A percentile compares a stretch with the other conserved stretches of the same genome.
Conservation (phyloP, 129 eudicot genomes). For the Saposhnikovia divaricata region DNA sequence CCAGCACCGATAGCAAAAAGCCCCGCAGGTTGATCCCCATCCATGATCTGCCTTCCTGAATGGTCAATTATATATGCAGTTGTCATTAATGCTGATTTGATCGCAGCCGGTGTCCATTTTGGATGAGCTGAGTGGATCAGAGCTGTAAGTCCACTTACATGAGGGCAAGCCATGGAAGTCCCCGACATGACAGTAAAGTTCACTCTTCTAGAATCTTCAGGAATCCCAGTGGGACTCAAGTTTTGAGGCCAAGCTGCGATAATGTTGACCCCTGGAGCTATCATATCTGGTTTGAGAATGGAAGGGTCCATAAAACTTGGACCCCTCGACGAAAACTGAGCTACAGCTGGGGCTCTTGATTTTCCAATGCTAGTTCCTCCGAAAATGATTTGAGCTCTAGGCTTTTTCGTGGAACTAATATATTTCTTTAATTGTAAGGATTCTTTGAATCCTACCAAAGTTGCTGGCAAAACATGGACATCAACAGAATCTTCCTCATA, state of each 20-base stretch:
- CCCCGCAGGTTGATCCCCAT: slow-evolving; percentile 61
- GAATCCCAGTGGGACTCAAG: slow-evolving; percentile 72
- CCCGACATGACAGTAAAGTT: slow-evolving; percentile 92
- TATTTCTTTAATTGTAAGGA: slow-evolving; percentile 43
- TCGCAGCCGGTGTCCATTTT: slow-evolving; percentile 81
- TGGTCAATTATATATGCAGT: slow-evolving; percentile 54
- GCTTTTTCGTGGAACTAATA: slow-evolving; percentile 58
- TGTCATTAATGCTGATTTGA: slow-evolving; percentile 85
- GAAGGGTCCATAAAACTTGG: slow-evolving; percentile 72
- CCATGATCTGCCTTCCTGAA: slow-evolving; percentile 74
- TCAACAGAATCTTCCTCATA: slow-evolving; percentile 87
- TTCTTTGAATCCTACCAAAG: slow-evolving; percentile 63
- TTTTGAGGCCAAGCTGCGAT: slow-evolving; percentile 98
- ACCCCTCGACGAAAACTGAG: slow-evolving; percentile 93
- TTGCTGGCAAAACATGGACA: slow-evolving; percentile 87
- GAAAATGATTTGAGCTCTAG: slow-evolving; percentile 58
- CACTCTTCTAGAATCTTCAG: slow-evolving; percentile 78
- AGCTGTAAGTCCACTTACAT: slow-evolving; percentile 84
- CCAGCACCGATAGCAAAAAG: slow-evolving; percentile 75
- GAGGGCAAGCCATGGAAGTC: slow-evolving; percentile 97
- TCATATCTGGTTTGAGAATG: slow-evolving; percentile 83
- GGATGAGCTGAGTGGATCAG: slow-evolving; percentile 80
- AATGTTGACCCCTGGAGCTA: slow-evolving; percentile 94
- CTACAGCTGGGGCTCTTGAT: slow-evolving; percentile 78
- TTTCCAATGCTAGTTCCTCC: slow-evolving; percentile 67